These are phyloP conservation scores for Talaromyces trachyspermus DNA, from an alignment of 495 filamentous ascomycete species.

Conservation along the genomic window DNA sequence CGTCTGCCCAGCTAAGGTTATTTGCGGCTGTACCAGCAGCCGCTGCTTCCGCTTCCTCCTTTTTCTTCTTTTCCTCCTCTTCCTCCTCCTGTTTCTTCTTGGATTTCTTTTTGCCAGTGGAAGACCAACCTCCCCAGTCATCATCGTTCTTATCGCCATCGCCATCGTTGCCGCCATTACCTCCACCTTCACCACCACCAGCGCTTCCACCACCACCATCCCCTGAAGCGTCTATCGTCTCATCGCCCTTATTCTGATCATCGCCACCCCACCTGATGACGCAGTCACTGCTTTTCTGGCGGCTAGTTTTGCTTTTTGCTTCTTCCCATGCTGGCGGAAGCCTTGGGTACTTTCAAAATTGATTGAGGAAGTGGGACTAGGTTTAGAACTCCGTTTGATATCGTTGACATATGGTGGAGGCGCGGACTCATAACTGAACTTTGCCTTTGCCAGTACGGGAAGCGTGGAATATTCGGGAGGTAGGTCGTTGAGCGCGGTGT, in stretches of 20 bases:
- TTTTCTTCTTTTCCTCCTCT: constrained; percentile 29
- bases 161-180: constrained; percentile 18
- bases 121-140: constrained; percentile 33
- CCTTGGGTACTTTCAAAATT: constrained; percentile 46
- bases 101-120: constrained; percentile 36
- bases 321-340: constrained; percentile 41
- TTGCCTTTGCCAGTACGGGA: constrained; percentile 24
- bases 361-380: constrained; percentile 18
- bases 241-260: constrained; percentile 13
- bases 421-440: constrained; percentile 10
- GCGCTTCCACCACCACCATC: constrained; percentile 26
- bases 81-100: constrained; percentile 30
- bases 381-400: constrained; percentile 14
- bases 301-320: constrained; percentile 34
- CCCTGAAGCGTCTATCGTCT: constrained; percentile 24
- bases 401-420: constrained; percentile 17
- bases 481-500: constrained; percentile 32
- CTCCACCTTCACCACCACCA: constrained; percentile 24
- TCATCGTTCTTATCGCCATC: constrained; percentile 25
- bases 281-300: constrained; percentile 21
- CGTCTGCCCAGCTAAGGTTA: constrained; percentile 40
- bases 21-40: constrained; percentile 24
- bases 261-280: constrained; percentile 17
- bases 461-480: constrained; percentile 34
- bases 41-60: constrained; percentile 23